Evolutionary conservation across 2,329 filamentous ascomycete genomes (phyloP), one percentile per base, ranked within the genome.

Genomic region (Talaromyces sp.): DNA sequence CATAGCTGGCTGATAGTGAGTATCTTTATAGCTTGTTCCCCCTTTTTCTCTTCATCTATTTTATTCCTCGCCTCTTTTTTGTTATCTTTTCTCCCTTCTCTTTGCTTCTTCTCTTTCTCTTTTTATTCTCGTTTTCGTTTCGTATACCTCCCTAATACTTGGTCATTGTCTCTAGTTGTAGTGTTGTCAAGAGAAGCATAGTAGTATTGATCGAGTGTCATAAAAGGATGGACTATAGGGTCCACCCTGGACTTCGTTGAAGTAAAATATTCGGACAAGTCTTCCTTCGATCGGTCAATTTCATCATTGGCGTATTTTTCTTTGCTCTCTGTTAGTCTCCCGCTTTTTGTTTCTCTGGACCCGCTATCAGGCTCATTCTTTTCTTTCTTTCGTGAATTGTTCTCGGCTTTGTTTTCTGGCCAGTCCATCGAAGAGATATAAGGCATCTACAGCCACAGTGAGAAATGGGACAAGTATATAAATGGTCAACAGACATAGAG

Each of bases 1-100:
- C 67, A 68, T 2, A 68, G 58, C 33, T 68, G 66, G 60, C 65
- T 63, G 12, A 68, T 63, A 10, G 59, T 55, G n/a, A 68, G 44
- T 30, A 67, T 65, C 52, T 64, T 57, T 36, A 27, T 58, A 51
- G 53, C 7, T 3, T 34, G 5, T 34, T 33, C 8, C 1, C 23
- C 16, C 65, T 64, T 47, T 62, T 52, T 36, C 18, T 60, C 57
- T 34, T 6, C 16, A 47, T 60, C 50, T 23, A 8, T 61, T 28
- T 18, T 5, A 9, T 52, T 52, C 50, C 1, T 52, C 12, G 23
- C 30, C 18, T 52, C 30, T 30, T 23, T 52, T 16, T 30, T 52
- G 14, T 27, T 12, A 27, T 18, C 2, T 27, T 6, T 18, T 52
- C 1, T 30, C 6, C 12, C 18, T 12, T 30, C 30, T 27, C 27